A percentile compares a stretch with the other conserved stretches of the same genome.
Conservation (phyloP, 495 filamentous ascomycete species). For the Penicillium roqueforti region DNA sequence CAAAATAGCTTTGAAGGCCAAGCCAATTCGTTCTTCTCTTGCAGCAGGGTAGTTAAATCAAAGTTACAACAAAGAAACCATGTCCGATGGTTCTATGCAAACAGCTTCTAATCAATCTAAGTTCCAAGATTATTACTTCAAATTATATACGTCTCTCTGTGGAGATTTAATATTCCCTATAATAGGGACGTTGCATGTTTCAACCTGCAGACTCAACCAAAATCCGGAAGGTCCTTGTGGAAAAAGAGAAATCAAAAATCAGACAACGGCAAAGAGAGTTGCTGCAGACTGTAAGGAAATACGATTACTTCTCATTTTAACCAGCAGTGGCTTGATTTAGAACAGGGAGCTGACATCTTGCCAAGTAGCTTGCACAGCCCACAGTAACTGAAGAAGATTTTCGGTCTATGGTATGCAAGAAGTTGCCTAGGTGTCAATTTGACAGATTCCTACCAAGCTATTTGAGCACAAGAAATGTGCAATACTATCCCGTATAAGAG, state of each 20-base stretch:
- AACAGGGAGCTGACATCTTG: neutral
- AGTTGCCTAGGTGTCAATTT: neutral
- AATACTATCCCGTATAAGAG: neutral
- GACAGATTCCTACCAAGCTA: neutral
- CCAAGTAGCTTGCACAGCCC: neutral
- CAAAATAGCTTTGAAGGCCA: neutral
- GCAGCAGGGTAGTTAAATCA: neutral
- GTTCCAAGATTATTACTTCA: neutral
- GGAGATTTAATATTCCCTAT: neutral
- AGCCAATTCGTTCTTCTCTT: neutral
- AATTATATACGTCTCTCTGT: neutral
- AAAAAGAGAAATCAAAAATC: neutral
- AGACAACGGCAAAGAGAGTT: neutral
- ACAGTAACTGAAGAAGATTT: neutral
- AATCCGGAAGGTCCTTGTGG: neutral
- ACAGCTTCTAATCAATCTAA: neutral
- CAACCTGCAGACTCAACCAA: neutral
- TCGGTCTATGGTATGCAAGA: neutral
- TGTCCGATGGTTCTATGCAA: neutral
- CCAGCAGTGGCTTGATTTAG: neutral
- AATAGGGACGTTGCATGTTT: neutral
- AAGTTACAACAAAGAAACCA: neutral
- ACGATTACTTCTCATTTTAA: neutral
- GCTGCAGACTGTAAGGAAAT: neutral
- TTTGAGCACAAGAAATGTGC: neutral